A percentile compares a stretch with the other conserved stretches of the same genome.
These are phyloP conservation scores for Aureobasidium subglaciale DNA, from an alignment of 2,329 filamentous ascomycete genomes.

Conservation along the genomic window DNA sequence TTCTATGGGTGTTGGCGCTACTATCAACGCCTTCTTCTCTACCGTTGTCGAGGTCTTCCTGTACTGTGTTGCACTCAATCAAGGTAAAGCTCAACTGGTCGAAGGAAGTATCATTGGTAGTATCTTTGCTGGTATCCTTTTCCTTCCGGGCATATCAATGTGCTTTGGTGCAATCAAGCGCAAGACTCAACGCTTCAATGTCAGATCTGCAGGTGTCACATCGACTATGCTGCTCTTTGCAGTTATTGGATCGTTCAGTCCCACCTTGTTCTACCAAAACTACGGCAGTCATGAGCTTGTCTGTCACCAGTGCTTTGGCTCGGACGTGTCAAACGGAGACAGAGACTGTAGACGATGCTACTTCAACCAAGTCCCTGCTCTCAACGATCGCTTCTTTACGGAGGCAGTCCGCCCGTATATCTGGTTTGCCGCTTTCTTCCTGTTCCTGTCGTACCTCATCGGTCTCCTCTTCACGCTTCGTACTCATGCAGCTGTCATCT, in stretches of 20 bases:
- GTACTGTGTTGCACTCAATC: conserved; percentile 86
- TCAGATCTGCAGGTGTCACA: conserved; percentile 89
- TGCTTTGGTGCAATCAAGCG: conserved; percentile 96
- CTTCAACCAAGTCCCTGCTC: conserved; percentile 78
- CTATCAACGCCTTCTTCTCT: conserved; percentile 96
- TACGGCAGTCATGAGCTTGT: conserved; percentile 96
- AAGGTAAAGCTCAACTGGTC: conserved; percentile 88
- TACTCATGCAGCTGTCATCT: conserved; percentile 94
- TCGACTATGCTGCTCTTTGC: conserved; percentile 98
- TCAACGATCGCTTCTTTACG: conserved; percentile 82
- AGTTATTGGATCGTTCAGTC: conserved; percentile 88
- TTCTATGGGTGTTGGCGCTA: conserved; percentile 94
- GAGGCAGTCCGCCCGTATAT: conserved; percentile 90
- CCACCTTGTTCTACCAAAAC: conserved; percentile 96
- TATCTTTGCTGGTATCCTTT: conserved; percentile 93
- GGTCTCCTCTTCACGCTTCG: conserved; percentile 92
- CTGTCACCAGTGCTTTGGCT: conserved; percentile 60
- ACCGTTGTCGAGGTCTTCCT: conserved; percentile 96
- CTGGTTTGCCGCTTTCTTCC: conserved; percentile 73
- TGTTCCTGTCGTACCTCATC: conserved; percentile 90
- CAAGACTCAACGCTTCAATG: conserved; percentile 97
- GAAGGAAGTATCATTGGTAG: conserved; percentile 97
- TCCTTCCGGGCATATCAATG: conserved; percentile 93
- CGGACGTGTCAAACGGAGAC: conserved; percentile 35
- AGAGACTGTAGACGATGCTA: conserved; percentile 88